Conservation (phyloP, 2,329 filamentous ascomycete genomes). For the Xylariaceae sp. region DNA sequence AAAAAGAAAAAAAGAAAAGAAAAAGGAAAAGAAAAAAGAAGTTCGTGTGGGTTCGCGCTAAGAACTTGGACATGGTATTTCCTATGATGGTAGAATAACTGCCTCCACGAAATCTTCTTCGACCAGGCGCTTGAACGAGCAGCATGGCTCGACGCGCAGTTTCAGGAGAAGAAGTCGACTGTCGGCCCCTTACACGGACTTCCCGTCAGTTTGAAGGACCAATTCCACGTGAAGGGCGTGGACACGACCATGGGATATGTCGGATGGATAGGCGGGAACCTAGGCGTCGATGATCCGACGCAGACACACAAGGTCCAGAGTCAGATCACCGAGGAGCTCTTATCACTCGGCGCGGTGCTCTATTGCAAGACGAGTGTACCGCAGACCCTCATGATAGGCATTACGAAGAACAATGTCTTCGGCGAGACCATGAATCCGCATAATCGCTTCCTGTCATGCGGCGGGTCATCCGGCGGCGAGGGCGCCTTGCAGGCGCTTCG, state of each 20-base stretch:
- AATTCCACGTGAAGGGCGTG: conserved; percentile 24
- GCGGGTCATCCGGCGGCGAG: conserved; percentile 57
- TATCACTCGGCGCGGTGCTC: conserved; percentile 37
- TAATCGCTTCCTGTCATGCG: conserved; percentile 53
- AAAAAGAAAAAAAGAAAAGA: too few species aligned
- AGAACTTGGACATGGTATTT: too few species aligned
- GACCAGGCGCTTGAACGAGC: conserved; percentile 30
- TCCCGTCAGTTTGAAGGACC: conserved; percentile 26
- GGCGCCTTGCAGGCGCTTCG: conserved; percentile 38
- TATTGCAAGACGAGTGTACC: conserved; percentile 49
- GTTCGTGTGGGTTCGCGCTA: too few species aligned
- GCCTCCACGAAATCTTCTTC: conserved; percentile 30
- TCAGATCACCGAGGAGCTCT: conserved; percentile 13
- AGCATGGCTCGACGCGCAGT: conserved; percentile 37
- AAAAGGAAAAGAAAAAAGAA: too few species aligned
- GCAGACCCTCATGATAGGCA: conserved; percentile 48
- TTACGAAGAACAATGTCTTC: conserved; percentile 56
- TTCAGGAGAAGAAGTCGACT: conserved; percentile 33
- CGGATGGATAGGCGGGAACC: conserved; percentile 32
- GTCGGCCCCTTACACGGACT: conserved; percentile 36
- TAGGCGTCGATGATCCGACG: conserved; percentile 31
- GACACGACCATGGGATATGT: conserved; percentile 26
- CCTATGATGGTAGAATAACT: conserved; percentile 19
- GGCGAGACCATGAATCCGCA: conserved; percentile 57
- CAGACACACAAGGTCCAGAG: conserved; percentile 15